Percentiles rank a stretch among this genome's conserved stretches.
These are phyloP conservation scores for Ceratocystiopsis sp. DNA, from an alignment of 2,329 filamentous ascomycete genomes.

Conservation along the genomic window DNA sequence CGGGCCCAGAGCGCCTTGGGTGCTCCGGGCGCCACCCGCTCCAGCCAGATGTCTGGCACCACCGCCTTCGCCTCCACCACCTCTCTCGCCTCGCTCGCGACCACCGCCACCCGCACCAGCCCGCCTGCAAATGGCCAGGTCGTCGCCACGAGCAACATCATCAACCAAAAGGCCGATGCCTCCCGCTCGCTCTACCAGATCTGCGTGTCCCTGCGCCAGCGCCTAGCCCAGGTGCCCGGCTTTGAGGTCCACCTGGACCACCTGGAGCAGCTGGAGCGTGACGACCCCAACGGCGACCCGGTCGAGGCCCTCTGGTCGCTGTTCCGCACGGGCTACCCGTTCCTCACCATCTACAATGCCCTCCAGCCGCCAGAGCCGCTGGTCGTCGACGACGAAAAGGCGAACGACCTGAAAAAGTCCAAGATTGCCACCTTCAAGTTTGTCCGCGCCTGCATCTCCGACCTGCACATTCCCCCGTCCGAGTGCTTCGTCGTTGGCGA, in stretches of 20 bases:
- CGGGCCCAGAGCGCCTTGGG: conserved; percentile 23
- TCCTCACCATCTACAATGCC: conserved; percentile 79
- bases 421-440: conserved; percentile 90
- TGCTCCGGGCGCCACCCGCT: conserved; percentile 24
- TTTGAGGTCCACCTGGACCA: conserved; percentile 62
- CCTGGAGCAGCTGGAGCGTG: conserved; percentile 49
- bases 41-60: conserved; percentile 46
- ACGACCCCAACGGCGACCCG: conserved; percentile 51
- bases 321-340: conserved; percentile 64
- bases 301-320: conserved; percentile 85
- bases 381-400: conserved; percentile 43
- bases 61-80: conserved; percentile 36
- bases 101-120: conserved; percentile 10
- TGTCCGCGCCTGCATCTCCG: conserved; percentile 70
- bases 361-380: conserved; percentile 54
- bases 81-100: conserved; percentile 32
- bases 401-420: conserved; percentile 53
- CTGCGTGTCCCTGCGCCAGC: conserved; percentile 68
- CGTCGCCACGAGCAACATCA: conserved; percentile 76
- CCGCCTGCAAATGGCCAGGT: conserved; percentile 38
- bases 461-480: conserved; percentile 59
- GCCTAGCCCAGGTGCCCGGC: conserved; percentile 65
- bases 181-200: conserved; percentile 89
- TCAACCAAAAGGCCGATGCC: conserved; percentile 91
- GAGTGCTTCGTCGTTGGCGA: conserved; percentile 89